Evolutionary conservation across 768 basidiomycete genomes (phyloP), one percentile per base, ranked within the genome.

Genomic region (Mycena amicta): DNA sequence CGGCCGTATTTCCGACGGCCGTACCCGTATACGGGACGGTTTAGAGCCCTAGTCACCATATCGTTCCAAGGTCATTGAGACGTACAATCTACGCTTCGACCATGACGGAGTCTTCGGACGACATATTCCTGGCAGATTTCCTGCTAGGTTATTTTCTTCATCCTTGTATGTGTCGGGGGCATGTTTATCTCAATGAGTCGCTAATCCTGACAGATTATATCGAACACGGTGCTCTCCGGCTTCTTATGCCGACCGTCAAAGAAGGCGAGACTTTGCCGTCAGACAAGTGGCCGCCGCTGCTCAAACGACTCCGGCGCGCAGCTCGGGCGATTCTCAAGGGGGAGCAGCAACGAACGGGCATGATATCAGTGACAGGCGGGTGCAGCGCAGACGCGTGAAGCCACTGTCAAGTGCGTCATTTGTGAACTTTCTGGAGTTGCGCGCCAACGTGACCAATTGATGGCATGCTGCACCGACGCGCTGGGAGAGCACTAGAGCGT

Each of bases 81-180:
- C 67, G 3, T 73, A 66, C 47, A 71, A 73, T 54, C 56, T 56
- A 12, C 65, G 67, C 13, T 73, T 71, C 46, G 47, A 68, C 20
- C 67, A 73, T 73, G 70, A 66, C 49, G 1, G 71, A 73, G 46
- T 70, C 70, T 12, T 69, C 69, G 3, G 57, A 66, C 53, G 25
- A 55, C 2, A 40, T 71, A n/a, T 71, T 70, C 52, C 60, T 72
- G 13, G 55, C 71, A 3, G 67, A 64, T 26, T 73, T 71, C 53
- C n/a, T n/a, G n/a, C n/a, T n/a, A n/a, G n/a, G n/a, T n/a, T n/a
- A n/a, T n/a, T 69, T 66, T 31, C 68, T 73, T 16, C 68, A 73
- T 56, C 71, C 71, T 26, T 12, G 66, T 71, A 46, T 13, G 60
- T 53, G 2, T 28, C 26, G n/a, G n/a, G n/a, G n/a, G n/a, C 25